A percentile compares a stretch with the other conserved stretches of the same genome.
These are phyloP conservation scores for Talaromyces ruber DNA, from an alignment of 495 filamentous ascomycete species.

Conservation along the genomic window DNA sequence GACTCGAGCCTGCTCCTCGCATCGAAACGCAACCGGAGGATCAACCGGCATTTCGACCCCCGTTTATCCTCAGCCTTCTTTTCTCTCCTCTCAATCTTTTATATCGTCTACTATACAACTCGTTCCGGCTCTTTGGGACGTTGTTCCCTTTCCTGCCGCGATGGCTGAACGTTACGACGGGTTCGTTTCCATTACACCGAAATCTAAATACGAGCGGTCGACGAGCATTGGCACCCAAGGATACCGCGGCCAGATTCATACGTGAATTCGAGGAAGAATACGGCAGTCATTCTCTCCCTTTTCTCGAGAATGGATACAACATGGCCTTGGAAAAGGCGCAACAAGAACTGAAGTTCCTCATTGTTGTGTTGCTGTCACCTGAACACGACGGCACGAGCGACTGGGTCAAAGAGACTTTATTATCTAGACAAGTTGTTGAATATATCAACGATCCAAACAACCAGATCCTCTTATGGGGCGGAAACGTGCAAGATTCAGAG, in stretches of 20 bases:
- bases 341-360: constrained; percentile 78
- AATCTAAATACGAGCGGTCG: constrained; percentile 59
- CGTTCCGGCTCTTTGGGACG: constrained; percentile 57
- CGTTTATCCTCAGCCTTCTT: constrained; percentile 65
- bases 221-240: constrained; percentile 66
- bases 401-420: constrained; percentile 77
- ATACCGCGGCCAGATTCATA: constrained; percentile 80
- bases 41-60: constrained; percentile 55
- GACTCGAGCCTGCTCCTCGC: constrained; percentile 56
- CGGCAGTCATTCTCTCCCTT: constrained; percentile 57
- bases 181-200: constrained; percentile 40
- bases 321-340: constrained; percentile 84
- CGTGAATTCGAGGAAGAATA: constrained; percentile 94
- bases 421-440: constrained; percentile 60
- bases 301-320: constrained; percentile 81
- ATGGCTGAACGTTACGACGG: constrained; percentile 42
- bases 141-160: constrained; percentile 81
- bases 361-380: constrained; percentile 77
- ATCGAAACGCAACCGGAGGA: constrained; percentile 66
- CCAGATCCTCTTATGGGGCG: constrained; percentile 81
- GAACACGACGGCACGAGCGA: constrained; percentile 86
- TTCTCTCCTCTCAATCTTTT: constrained; percentile 76
- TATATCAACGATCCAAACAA: constrained; percentile 66
- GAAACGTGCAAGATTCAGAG: constrained; percentile 84
- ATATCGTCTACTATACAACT: constrained; percentile 56